Evolutionary conservation across 2,329 filamentous ascomycete genomes (phyloP).

Genomic region (Calonectria hawksworthii): DNA sequence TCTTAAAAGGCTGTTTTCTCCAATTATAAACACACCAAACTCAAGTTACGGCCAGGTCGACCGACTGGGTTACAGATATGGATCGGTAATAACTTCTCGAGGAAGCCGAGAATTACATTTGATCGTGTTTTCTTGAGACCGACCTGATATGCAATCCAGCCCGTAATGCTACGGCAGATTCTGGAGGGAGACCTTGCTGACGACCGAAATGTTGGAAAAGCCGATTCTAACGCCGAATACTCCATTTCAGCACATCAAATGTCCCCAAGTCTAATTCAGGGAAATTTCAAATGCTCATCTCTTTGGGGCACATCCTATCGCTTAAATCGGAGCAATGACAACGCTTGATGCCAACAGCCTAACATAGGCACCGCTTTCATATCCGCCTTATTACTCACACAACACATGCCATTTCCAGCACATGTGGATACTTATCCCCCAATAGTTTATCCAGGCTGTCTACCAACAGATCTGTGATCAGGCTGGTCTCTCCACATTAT

Average conservation of each 20-base stretch:
- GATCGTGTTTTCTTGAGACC: background rate
- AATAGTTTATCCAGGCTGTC: conserved; percentile 60
- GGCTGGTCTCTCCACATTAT: conserved; percentile 68
- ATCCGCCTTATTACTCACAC: background rate
- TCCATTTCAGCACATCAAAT: background rate
- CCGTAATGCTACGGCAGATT: background rate
- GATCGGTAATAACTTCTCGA: background rate
- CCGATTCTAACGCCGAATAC: background rate
- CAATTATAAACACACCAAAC: background rate
- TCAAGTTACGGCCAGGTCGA: background rate
- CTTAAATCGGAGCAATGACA: background rate
- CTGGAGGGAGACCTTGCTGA: background rate
- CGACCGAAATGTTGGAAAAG: background rate
- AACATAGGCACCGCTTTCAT: background rate
- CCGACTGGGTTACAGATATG: background rate
- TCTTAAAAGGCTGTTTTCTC: background rate
- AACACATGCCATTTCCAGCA: background rate
- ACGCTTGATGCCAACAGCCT: background rate
- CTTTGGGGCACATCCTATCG: background rate
- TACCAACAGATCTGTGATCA: conserved; percentile 61
- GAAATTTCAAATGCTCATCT: background rate
- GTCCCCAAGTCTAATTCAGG: background rate
- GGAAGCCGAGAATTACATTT: background rate
- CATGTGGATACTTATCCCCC: conserved; percentile 58
- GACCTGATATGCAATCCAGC: background rate